phyloP scores from a whole-genome alignment of 805 yeast species.

The Wickerhamomyces strasburgensis region DNA sequence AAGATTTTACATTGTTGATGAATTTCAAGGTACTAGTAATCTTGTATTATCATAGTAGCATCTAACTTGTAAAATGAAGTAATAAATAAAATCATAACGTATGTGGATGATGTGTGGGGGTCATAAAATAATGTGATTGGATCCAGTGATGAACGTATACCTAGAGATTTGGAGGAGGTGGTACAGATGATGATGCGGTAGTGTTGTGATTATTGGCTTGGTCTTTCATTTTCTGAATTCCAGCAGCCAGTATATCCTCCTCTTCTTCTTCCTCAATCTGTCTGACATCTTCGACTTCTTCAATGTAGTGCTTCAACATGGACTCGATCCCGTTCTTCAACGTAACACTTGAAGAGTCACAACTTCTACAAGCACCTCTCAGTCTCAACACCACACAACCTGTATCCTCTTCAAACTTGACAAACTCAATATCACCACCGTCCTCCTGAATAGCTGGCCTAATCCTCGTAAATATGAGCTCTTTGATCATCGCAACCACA shows the following conservation, averaged over 20 bases:
- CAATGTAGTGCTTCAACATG: constrained; percentile 66
- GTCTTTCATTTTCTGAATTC: constrained; percentile 13
- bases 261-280: constrained; percentile 41
- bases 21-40: no score
- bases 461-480: constrained; percentile 61
- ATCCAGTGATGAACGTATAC: no score
- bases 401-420: constrained; percentile 50
- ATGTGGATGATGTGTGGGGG: no score
- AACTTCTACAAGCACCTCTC: constrained; percentile 70
- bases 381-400: constrained; percentile 57
- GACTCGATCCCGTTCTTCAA: constrained; percentile 65
- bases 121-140: no score
- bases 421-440: constrained; percentile 71
- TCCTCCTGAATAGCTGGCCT: constrained; percentile 74
- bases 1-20: no score
- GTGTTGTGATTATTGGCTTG: constrained; percentile 4
- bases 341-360: constrained; percentile 62
- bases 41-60: no score
- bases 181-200: constrained; percentile 4
- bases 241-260: constrained; percentile 11
- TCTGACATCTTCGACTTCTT: constrained; percentile 57
- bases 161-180: constrained; percentile 22
- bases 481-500: constrained; percentile 61
- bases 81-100: no score
- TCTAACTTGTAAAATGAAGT: no score